A percentile compares a stretch with the other conserved stretches of the same genome.
These are phyloP conservation scores for Trametes sp. DNA, from an alignment of 1,284 basidiomycete genomes.

Conservation along the genomic window DNA sequence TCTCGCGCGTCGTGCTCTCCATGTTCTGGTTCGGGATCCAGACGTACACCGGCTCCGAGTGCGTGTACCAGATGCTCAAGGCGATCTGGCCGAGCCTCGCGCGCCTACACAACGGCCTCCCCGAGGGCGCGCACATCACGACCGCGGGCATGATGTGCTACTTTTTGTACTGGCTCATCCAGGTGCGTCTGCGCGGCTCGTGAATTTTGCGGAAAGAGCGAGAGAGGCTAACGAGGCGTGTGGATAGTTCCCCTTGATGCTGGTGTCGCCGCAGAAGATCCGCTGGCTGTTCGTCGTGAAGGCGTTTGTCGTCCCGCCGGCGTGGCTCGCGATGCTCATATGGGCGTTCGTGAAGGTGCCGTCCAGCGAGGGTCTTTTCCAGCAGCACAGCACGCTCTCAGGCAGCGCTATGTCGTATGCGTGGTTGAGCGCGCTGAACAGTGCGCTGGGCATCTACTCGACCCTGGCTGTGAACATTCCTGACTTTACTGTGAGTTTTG, in stretches of 20 bases:
- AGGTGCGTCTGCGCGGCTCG: conserved; percentile 24
- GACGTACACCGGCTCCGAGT: conserved; percentile 71
- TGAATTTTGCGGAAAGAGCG: neutral
- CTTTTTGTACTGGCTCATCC: conserved; percentile 80
- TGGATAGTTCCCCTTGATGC: conserved; percentile 69
- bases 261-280: conserved; percentile 79
- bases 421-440: conserved; percentile 76
- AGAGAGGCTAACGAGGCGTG: neutral
- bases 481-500: conserved; percentile 65
- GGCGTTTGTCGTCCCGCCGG: conserved; percentile 67
- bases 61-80: conserved; percentile 76
- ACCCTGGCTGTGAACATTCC: conserved; percentile 78
- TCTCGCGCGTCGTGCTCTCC: conserved; percentile 76
- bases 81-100: conserved; percentile 81
- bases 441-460: conserved; percentile 70
- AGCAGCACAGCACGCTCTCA: conserved; percentile 52
- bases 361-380: conserved; percentile 55
- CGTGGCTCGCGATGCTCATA: conserved; percentile 76
- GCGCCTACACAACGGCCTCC: conserved; percentile 68
- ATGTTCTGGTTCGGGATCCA: conserved; percentile 79
- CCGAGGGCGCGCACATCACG: conserved; percentile 67
- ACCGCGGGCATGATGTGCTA: conserved; percentile 76
- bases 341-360: conserved; percentile 79
- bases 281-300: conserved; percentile 78
- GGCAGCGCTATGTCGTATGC: conserved; percentile 70